Conservation (phyloP, 768 basidiomycete genomes). For the Mycena galopus region DNA sequence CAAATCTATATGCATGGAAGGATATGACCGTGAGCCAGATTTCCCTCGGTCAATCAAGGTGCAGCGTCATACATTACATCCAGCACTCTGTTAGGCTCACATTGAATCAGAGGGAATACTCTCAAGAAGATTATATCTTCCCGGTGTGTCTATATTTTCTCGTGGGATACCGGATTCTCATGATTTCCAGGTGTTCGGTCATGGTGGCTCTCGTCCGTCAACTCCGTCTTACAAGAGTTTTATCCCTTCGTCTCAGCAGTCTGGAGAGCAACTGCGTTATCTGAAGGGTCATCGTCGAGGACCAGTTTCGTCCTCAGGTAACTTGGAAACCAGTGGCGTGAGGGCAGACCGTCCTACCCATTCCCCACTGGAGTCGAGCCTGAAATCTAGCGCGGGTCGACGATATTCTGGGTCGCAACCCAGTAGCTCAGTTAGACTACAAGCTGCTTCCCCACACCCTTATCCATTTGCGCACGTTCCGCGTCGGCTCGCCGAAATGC, state of each 20-base stretch:
- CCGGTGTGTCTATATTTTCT: conserved; percentile 5
- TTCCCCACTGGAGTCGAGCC: background rate
- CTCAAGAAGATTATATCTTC: conserved; percentile 18
- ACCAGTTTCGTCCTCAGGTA: conserved; percentile 15
- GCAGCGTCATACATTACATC: conserved; percentile 3
- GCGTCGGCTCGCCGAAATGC: conserved; percentile 11
- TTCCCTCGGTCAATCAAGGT: conserved; percentile 7
- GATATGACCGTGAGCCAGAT: conserved; percentile 17
- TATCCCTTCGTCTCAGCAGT: background rate
- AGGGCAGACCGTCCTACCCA: conserved; percentile 11
- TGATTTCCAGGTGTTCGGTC: conserved; percentile 16
- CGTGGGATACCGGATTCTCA: conserved; percentile 8
- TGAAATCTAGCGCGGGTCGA: conserved; percentile 8
- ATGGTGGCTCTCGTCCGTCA: conserved; percentile 11
- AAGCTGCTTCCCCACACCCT: conserved; percentile 12
- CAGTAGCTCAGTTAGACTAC: conserved; percentile 8
- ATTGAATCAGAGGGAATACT: conserved; percentile 17
- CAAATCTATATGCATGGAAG: conserved; percentile 13
- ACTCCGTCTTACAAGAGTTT: conserved; percentile 4
- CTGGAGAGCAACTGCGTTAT: conserved; percentile 7
- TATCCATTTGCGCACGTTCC: conserved; percentile 10
- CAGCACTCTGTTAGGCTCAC: conserved; percentile 14
- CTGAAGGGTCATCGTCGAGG: conserved; percentile 10
- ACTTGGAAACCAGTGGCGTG: conserved; percentile 9
- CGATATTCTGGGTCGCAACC: conserved; percentile 9